Evolutionary conservation across 768 basidiomycete species (phyloP), one percentile per base, ranked within the genome.

Genomic region (Lactifluus hygrophoroides): DNA sequence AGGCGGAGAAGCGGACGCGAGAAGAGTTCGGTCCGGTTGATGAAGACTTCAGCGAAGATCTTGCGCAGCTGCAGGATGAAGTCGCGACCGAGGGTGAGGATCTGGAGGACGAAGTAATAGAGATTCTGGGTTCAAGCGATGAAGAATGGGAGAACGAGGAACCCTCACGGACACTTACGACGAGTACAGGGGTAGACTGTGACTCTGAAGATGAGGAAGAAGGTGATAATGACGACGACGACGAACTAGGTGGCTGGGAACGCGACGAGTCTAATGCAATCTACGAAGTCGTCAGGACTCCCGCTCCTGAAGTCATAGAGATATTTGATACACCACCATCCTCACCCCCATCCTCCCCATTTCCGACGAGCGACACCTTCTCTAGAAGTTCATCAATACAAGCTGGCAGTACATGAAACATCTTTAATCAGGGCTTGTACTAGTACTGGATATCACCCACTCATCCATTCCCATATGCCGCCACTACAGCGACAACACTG

Each of bases 1-100:
- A 84, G 56, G 83, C 81, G 1, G 88, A 90, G 67, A 71, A 67
- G 65, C 70, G 64, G 61, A 74, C 81, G 50, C 80, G 74, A 65
- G 80, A 78, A 56, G 53, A 75, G 51, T 77, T 71, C 58, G 80
- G 80, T 1, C 74, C 73, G 27, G 76, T 76, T 32, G 74, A 75
- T 1, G 79, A 79, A 27, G 76, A 73, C 10, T 73, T 67, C 17
- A 64, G 65, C 8, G 65, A 63, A 16, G 63, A 52, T 13, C 62
- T 62, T 16, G 27, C 54, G n/a, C 51, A 47, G 19, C 69, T 71
- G 19, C 65, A 58, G 7, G 65, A 60, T 6, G 66, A 67, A 13
- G 70, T 67, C 3, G 70, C 66, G 30, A 65, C 64, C n/a, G 68
- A 68, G n/a, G 51, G 35, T 35, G 46, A 25, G 14, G 50, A 65